Conservation (phyloP, 2,329 filamentous ascomycete species). For the Diaporthe ilicicola region DNA sequence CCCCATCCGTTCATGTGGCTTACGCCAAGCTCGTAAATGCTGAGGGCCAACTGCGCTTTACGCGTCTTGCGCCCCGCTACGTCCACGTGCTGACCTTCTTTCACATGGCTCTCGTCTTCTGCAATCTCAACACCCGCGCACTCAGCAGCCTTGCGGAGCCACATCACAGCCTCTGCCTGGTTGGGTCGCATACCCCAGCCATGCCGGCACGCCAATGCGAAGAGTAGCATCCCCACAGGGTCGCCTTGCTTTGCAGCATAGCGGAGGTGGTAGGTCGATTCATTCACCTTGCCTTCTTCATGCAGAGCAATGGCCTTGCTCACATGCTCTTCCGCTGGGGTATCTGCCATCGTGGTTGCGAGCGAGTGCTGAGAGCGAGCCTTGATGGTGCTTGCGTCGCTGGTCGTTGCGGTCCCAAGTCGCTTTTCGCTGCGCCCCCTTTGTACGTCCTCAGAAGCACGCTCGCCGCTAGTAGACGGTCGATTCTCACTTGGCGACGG, state of each 20-base stretch:
- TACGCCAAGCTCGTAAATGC: conserved; percentile 95
- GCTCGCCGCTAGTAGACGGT: conserved; percentile 53
- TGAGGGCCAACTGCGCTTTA: conserved; percentile 92
- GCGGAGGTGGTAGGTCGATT: conserved; percentile 95
- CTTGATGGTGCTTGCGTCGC: conserved; percentile 64
- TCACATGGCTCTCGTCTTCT: conserved; percentile 75
- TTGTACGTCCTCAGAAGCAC: conserved; percentile 57
- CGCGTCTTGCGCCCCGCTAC: conserved; percentile 79
- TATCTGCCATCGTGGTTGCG: conserved; percentile 66
- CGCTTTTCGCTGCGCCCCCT: conserved; percentile 46
- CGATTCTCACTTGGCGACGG: conserved; percentile 55
- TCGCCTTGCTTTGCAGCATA: conserved; percentile 86
- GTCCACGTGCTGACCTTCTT: conserved; percentile 71
- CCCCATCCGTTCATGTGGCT: conserved; percentile 99
- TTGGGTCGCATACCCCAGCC: conserved; percentile 98
- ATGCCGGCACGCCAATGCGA: conserved; percentile 92
- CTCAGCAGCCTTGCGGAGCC: conserved; percentile 92
- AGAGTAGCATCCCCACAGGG: conserved; percentile 94
- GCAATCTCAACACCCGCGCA: conserved; percentile 83
- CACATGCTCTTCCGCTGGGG: conserved; percentile 87
- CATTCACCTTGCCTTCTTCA: conserved; percentile 84
- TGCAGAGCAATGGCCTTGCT: conserved; percentile 90
- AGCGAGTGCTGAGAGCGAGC: conserved; percentile 53
- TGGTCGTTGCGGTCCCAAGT: conserved; percentile 56
- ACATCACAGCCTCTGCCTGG: conserved; percentile 86